Evolutionary conservation across 2,329 filamentous ascomycete species (phyloP).

Genomic region (Zasmidium citrigriseum): DNA sequence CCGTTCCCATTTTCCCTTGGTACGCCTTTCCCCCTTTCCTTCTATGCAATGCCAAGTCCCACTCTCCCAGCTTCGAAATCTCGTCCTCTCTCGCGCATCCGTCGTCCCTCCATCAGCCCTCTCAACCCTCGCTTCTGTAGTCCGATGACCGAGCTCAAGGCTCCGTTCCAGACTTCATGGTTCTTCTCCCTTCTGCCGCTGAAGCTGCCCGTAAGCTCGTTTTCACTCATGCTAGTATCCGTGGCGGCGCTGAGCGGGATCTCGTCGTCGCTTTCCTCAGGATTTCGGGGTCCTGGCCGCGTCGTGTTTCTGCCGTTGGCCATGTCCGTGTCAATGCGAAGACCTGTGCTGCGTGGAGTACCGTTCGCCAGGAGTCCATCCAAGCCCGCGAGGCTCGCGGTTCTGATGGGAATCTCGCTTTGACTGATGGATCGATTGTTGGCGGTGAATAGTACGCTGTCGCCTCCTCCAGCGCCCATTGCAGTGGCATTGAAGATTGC

Average conservation of each 20-base stretch:
- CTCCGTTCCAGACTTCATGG: constrained; percentile 74
- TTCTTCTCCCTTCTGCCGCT: constrained; percentile 44
- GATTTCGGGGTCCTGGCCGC: constrained; percentile 34
- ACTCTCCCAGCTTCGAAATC: constrained; percentile 36
- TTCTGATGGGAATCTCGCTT: constrained; percentile 41
- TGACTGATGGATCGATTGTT: constrained; percentile 33
- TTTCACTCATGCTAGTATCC: constrained; percentile 36
- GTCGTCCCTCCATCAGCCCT: constrained; percentile 90
- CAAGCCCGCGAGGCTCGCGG: constrained; percentile 53
- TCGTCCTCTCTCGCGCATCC: constrained; percentile 72
- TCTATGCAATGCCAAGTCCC: constrained; percentile 38
- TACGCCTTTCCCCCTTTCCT: background rate
- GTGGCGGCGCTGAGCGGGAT: constrained; percentile 37
- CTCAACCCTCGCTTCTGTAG: constrained; percentile 90
- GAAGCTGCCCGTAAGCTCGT: constrained; percentile 35
- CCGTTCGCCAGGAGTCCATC: constrained; percentile 45
- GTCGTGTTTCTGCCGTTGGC: constrained; percentile 40
- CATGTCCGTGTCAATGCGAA: constrained; percentile 55
- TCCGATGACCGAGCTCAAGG: constrained; percentile 87
- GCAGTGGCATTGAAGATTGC: constrained; percentile 98
- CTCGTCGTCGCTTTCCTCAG: constrained; percentile 38
- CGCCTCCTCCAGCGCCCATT: constrained; percentile 93
- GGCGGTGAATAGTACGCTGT: constrained; percentile 69
- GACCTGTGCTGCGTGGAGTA: constrained; percentile 36
- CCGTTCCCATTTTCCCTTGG: too few relatives aligned